Evolutionary conservation across 768 basidiomycete genomes (phyloP).

Genomic region (Boletales sp.): DNA sequence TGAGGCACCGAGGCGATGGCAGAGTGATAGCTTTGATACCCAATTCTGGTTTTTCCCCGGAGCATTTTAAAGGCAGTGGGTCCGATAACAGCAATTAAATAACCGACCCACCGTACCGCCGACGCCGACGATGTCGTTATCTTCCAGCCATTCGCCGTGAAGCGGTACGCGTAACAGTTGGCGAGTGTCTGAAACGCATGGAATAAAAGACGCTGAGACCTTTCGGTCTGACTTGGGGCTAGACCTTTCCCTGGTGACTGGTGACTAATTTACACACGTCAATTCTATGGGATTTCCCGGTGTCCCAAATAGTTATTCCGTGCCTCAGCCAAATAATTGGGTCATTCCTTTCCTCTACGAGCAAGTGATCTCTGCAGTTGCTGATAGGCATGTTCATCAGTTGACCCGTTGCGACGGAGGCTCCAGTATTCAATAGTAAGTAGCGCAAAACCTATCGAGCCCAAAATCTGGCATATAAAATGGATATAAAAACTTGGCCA

Average conservation of each 20-base stretch:
- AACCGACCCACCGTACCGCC: constrained; percentile 1
- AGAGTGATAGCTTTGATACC: neutral
- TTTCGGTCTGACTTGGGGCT: neutral
- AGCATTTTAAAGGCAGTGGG: neutral
- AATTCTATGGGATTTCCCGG: neutral
- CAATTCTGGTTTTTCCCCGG: neutral
- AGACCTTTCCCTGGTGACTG: neutral
- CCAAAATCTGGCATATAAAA: too few species aligned
- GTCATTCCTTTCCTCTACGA: too few species aligned
- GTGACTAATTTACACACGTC: neutral
- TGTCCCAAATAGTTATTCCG: too few species aligned
- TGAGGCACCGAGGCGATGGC: neutral
- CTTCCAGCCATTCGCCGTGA: neutral
- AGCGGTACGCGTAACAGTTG: neutral
- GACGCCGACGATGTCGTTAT: neutral
- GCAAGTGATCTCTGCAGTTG: too few species aligned
- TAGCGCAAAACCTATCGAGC: too few species aligned
- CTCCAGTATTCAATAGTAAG: too few species aligned
- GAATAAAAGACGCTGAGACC: neutral
- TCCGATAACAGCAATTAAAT: constrained; percentile 2
- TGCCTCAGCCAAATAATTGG: too few species aligned
- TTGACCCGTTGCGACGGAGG: too few species aligned
- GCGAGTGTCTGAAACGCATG: neutral
- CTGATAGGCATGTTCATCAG: too few species aligned
- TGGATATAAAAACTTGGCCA: too few species aligned